Evolutionary conservation across 1,284 basidiomycete species (phyloP), one percentile per base, ranked within the genome.

Genomic region (Mycosarcoma mackinlayi): DNA sequence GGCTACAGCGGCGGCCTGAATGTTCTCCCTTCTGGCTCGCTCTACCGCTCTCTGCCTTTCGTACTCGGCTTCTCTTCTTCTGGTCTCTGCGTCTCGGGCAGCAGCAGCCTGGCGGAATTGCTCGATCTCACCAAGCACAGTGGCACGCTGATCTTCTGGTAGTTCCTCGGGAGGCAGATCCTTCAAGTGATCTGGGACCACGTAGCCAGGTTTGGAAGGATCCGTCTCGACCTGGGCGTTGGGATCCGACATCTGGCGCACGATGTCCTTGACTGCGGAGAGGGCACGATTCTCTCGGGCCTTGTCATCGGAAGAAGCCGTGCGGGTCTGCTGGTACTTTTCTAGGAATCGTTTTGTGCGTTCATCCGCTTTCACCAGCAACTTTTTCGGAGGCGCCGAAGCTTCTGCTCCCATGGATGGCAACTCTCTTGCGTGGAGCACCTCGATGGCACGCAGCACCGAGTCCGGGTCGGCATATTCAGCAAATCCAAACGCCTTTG

Each of bases 401-500:
- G 61, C 52, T 21, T 78, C 69, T 2, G 64, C 48, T n/a, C 73
- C 75, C 73, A 79, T 75, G 31, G 65, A 47, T 4, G 80, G 80
- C 41, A 98, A 84, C 80, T 96, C 92, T 45, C 92, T 86, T 18
- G 88, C 88, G 81, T 95, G 92, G 69, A 97, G 85, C 55, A 94
- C 86, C 19, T 87, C 84, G 70, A 95, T 85, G 44, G 92, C 92
- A 62, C 93, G 87, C 65, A 94, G 84, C 5, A 94, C 93, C 65
- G 90, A 89, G 79, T 94, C 92, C 18, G 93, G 91, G 58, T 92
- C 92, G 79, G 93, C 91, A 78, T 88, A 96, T 79, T 93, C 91
- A 34, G 93, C 93, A 82, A 97, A 98, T 3, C 93, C 94, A 78
- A 97, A 97, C 3, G 92, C 92, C 84, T 94, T 93, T 4, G 92